A percentile compares a stretch with the other conserved stretches of the same genome.
Conservation (phyloP, 345 rosid genomes). For the Iberis pinnata region DNA sequence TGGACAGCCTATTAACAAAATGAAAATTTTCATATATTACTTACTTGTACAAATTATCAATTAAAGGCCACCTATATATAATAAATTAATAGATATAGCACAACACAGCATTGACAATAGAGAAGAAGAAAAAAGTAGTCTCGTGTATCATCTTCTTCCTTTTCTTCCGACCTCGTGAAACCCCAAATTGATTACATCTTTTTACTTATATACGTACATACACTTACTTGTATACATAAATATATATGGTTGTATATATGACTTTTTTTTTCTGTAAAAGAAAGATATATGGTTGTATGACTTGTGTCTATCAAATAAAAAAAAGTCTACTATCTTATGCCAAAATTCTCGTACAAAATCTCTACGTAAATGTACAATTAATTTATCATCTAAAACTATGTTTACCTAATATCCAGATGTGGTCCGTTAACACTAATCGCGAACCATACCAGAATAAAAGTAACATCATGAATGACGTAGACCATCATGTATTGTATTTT, state of each 20-base stretch:
- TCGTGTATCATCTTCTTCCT: conserved; percentile 31
- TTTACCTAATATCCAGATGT: conserved; percentile 17
- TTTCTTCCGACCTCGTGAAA: conserved; percentile 33
- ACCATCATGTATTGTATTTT: conserved; percentile 28
- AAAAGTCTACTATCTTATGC: conserved; percentile 12
- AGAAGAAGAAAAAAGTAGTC: conserved; percentile 18
- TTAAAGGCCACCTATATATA: conserved; percentile 18
- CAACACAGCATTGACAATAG: conserved; percentile 26
- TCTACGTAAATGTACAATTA: conserved; percentile 12
- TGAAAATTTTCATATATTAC: too few relatives aligned
- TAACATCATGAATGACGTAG: conserved; percentile 33
- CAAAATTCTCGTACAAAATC: conserved; percentile 19
- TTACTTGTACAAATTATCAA: conserved; percentile 2
- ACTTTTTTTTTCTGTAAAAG: too few relatives aligned
- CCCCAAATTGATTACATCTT: conserved; percentile 20
- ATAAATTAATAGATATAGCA: neutral
- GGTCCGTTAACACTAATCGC: conserved; percentile 22
- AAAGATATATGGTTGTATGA: conserved; percentile 21
- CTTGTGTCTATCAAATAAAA: conserved; percentile 18
- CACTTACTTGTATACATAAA: neutral
- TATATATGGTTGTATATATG: neutral
- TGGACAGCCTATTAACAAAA: too few relatives aligned
- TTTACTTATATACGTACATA: too few relatives aligned
- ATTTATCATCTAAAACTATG: conserved; percentile 15
- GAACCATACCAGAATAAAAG: conserved; percentile 24